phyloP scores from a whole-genome alignment of 176 grass and related monocot genomes.

The Oryza glaberrima region DNA sequence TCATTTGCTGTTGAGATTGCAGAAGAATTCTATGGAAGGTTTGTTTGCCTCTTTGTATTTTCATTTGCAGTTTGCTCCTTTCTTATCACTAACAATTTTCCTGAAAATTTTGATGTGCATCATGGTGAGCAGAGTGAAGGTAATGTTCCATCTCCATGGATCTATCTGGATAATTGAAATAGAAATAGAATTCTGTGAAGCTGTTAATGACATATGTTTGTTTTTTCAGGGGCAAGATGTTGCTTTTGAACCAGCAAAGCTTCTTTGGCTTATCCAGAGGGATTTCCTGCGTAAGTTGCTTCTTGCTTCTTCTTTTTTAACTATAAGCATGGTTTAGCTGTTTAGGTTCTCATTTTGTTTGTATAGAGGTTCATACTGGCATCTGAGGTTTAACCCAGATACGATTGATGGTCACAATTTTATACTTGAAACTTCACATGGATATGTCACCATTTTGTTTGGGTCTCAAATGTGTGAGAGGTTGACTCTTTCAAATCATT shows the following conservation, averaged over 20 bases:
- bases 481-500: not conserved
- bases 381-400: not conserved
- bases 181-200: not conserved
- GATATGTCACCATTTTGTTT: not conserved
- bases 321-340: not conserved
- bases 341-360: conserved; percentile 26
- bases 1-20: conserved; percentile 99
- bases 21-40: conserved; percentile 99
- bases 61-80: conserved; percentile 21
- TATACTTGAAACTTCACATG: not conserved
- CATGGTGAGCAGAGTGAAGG: conserved; percentile 82
- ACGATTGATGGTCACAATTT: not conserved
- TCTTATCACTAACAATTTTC: conserved; percentile 30
- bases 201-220: conserved; percentile 7
- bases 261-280: conserved; percentile 99
- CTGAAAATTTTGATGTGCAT: conserved; percentile 34
- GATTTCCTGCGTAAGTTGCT: conserved; percentile 94
- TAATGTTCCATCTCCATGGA: conserved; percentile 42
- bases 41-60: conserved; percentile 20
- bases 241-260: conserved; percentile 96
- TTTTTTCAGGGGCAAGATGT: conserved; percentile 86
- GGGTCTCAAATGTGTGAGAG: not conserved
- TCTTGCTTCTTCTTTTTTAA: conserved; percentile 1
- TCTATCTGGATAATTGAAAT: conserved; percentile 6
- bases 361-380: not conserved